Percentiles rank a stretch among this genome's conserved stretches.
These are phyloP conservation scores for Teratosphaeria pseudoeucalypti DNA, from an alignment of 2,329 filamentous ascomycete species.

Conservation along the genomic window DNA sequence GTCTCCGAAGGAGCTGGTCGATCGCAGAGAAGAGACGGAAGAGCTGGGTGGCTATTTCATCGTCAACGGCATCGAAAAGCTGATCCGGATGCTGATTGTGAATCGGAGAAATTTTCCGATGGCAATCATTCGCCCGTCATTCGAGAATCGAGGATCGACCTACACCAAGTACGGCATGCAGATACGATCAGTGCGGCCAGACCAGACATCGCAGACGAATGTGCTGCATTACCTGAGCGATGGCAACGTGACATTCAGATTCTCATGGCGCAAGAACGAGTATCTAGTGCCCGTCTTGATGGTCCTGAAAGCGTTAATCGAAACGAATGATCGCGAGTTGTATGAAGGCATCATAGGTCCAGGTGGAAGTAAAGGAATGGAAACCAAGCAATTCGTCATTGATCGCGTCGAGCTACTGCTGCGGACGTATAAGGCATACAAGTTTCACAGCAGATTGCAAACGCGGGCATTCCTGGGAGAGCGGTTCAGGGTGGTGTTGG, in stretches of 20 bases:
- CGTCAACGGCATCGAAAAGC: conserved; percentile 94
- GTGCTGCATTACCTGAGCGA: conserved; percentile 92
- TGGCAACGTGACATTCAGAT: conserved; percentile 92
- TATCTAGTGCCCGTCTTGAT: conserved; percentile 94
- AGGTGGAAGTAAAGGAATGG: conserved; percentile 61
- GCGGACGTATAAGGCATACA: conserved; percentile 86
- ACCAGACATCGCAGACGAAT: conserved; percentile 96
- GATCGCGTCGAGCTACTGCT: conserved; percentile 87
- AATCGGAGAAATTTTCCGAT: conserved; percentile 89
- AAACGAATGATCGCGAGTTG: conserved; percentile 94
- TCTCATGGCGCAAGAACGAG: conserved; percentile 96
- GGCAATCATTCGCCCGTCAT: conserved; percentile 85
- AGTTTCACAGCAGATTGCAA: conserved; percentile 68
- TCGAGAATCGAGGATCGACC: conserved; percentile 71
- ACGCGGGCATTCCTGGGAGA: conserved; percentile 79
- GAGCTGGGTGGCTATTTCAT: conserved; percentile 95
- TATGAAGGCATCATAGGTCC: conserved; percentile 85
- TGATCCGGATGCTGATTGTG: conserved; percentile 84
- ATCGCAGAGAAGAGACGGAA: conserved; percentile 87
- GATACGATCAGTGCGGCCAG: conserved; percentile 84
- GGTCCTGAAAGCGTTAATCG: conserved; percentile 86
- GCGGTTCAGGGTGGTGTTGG: conserved; percentile 82
- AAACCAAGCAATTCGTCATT: conserved; percentile 81
- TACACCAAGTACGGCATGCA: conserved; percentile 89
- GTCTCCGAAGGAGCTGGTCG: conserved; percentile 70